Evolutionary conservation across 306 rosid species (phyloP), one percentile per base, ranked within the genome.

Genomic region (Rosa chinensis): DNA sequence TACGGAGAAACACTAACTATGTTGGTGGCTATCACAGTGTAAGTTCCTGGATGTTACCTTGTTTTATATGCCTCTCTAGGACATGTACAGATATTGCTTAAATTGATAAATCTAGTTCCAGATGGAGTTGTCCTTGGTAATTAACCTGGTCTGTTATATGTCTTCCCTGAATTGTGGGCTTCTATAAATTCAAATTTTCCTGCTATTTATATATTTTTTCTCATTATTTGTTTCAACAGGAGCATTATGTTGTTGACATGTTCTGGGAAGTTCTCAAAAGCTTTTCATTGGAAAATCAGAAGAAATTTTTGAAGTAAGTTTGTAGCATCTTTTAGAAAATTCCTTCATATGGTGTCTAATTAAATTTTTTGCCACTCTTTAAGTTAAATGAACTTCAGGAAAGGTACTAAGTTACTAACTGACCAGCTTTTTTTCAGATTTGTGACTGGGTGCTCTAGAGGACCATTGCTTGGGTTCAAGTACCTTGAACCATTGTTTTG

Each of bases 391-490:
- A 73, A 16, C 62, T 14, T 78, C 50, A 7, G 62, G 49, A 45
- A 74, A 75, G 83, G 73, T 73, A 59, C 77, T 71, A 74, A 75
- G 83, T 70, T 73, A 59, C 77, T 71, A 68, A 73, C 40, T 73
- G 45, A 70, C 74, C 17, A 39, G 28, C 10, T 75, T 74, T 77
- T 56, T 44, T 78, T 63, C 88, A 94, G 99, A 89, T 95, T 95
- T 88, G 99, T 93, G 81, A 92, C 99, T 13, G 98, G 99, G 77
- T 95, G 99, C 85, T 95, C 99, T 23, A 89, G 99, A 48, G 99
- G 99, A 78, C 99, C 99, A 21, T 86, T 95, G 85, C 98, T 95
- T 76, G 99, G 99, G 74, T 95, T 95, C 83, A 83, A 70, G 85
- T 89, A 89, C 79, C 97, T 95, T 50, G 99, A 95, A 82, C 99